These are phyloP conservation scores for Pinus taeda DNA, from an alignment of 75 land plant species.

Conservation along the genomic window DNA sequence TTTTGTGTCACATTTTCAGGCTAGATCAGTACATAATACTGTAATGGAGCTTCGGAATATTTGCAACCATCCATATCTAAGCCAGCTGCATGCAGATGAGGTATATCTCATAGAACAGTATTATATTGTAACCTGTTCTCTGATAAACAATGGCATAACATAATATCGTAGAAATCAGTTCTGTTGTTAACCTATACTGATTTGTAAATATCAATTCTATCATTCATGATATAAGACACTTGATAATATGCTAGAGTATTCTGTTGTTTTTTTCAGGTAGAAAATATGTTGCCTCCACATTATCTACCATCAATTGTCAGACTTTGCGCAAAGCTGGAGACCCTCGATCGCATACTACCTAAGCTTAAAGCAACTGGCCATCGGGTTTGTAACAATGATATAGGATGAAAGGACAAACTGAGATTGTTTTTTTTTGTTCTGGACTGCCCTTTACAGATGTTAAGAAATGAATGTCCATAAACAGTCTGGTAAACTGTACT, in stretches of 20 bases:
- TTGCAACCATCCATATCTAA: conserved; percentile 99
- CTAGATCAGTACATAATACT: conserved; percentile 89
- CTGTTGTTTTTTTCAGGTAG: conserved; percentile 55
- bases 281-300: conserved; percentile 76
- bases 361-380: conserved; percentile 93
- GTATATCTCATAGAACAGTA: conserved; percentile 18
- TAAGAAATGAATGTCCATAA: not conserved
- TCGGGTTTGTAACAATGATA: conserved; percentile 55
- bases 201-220: not conserved
- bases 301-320: conserved; percentile 85
- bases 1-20: conserved; percentile 37
- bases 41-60: conserved; percentile 99
- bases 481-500: not conserved
- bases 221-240: not conserved
- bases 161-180: not conserved
- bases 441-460: not conserved
- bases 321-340: conserved; percentile 98
- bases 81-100: conserved; percentile 98
- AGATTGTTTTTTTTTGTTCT: not conserved
- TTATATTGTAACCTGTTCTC: not conserved
- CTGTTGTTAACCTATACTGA: not conserved
- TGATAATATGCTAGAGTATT: not conserved
- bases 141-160: not conserved
- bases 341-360: conserved; percentile 91
- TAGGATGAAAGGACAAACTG: not conserved